phyloP scores from a whole-genome alignment of 208 protist species.

The Trichomonas tenax region DNA sequence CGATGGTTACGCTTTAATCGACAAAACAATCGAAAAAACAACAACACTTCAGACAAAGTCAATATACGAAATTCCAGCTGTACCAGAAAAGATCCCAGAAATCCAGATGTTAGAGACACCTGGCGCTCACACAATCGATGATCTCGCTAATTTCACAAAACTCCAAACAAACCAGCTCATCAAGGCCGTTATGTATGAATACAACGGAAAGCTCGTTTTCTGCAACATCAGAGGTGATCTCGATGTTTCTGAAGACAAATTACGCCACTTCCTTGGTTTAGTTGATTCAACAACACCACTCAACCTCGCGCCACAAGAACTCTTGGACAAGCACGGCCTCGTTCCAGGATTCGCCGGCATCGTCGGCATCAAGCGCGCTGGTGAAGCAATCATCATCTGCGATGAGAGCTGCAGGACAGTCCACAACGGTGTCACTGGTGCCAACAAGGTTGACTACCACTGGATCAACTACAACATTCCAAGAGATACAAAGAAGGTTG shows the following conservation, averaged over 20 bases:
- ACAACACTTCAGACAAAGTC: not conserved
- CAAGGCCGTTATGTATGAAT: not conserved
- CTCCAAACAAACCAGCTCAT: not conserved
- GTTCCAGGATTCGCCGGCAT: not conserved
- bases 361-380: not conserved
- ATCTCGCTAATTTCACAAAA: not conserved
- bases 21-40: not conserved
- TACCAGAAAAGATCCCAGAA: not conserved
- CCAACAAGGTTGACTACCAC: not conserved
- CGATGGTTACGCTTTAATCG: not conserved
- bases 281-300: not conserved
- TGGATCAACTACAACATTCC: not conserved
- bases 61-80: not conserved
- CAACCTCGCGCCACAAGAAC: not conserved
- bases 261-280: not conserved
- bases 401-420: not conserved
- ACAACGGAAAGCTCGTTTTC: constrained; percentile 1
- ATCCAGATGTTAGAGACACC: not conserved
- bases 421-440: not conserved
- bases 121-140: not conserved
- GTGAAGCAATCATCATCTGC: not conserved
- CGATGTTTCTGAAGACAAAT: not conserved
- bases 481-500: not conserved
- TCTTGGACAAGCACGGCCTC: not conserved
- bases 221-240: not conserved